Conservation (phyloP, 2,329 filamentous ascomycete genomes). For the Diplocarpon mali region DNA sequence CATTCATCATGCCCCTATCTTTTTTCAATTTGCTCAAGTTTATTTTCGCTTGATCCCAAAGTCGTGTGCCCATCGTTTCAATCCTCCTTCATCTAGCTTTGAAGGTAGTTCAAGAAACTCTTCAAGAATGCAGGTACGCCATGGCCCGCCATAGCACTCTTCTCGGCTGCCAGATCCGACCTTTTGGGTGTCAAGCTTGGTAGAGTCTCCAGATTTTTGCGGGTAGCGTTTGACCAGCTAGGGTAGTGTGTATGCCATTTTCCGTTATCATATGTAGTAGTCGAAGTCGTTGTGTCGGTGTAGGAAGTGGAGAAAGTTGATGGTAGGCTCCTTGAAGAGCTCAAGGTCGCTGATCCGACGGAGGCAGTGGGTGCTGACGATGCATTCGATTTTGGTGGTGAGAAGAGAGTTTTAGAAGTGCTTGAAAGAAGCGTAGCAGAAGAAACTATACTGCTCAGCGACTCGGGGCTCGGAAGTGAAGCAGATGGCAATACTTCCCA, state of each 20-base stretch:
- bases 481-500: not conserved
- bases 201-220: not conserved
- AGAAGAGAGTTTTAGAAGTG: not conserved
- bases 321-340: not conserved
- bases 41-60: no score
- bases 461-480: constrained; percentile 1
- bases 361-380: not conserved
- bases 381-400: not conserved
- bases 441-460: constrained; percentile 2
- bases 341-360: not conserved
- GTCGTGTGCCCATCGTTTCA: not conserved
- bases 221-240: constrained; percentile 19
- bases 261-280: constrained; percentile 20
- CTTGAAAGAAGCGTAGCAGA: not conserved
- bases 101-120: not conserved
- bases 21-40: not conserved
- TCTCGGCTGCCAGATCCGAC: not conserved
- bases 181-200: not conserved
- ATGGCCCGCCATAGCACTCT: not conserved
- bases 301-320: not conserved
- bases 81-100: not conserved
- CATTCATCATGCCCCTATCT: not conserved
- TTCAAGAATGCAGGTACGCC: not conserved
- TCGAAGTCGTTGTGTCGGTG: constrained; percentile 8
- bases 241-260: constrained; percentile 26